These are phyloP conservation scores for Leishmania mexicana DNA, from an alignment of 208 protist species.

Conservation along the genomic window DNA sequence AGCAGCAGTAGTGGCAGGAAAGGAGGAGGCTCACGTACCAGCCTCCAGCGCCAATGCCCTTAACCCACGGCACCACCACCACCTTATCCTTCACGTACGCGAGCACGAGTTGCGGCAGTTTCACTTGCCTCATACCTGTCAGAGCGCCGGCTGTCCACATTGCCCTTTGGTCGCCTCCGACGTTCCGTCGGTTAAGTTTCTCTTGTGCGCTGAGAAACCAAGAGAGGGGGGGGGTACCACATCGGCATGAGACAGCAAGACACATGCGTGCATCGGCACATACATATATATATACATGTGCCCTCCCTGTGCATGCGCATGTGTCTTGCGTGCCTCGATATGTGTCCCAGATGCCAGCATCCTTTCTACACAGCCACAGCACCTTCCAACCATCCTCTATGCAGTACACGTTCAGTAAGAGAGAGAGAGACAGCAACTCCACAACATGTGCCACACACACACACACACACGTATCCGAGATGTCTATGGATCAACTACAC, in stretches of 20 bases:
- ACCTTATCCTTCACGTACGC: background rate
- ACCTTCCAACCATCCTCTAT: background rate
- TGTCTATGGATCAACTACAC: background rate
- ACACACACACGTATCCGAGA: background rate
- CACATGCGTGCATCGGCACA: background rate
- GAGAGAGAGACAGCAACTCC: background rate
- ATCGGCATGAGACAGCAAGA: background rate
- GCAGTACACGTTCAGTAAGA: background rate
- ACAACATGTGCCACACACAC: background rate
- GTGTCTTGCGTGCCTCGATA: background rate
- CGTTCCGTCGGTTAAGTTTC: background rate
- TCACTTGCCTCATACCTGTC: background rate
- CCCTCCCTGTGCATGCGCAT: background rate
- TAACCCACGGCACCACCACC: background rate
- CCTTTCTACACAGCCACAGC: background rate
- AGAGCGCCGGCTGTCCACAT: background rate
- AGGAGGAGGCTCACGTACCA: background rate
- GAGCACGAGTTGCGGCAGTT: background rate
- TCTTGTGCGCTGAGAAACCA: background rate
- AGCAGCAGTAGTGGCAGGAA: background rate
- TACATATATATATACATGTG: background rate
- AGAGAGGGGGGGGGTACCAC: background rate
- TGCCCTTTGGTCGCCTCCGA: background rate
- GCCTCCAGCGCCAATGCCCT: background rate
- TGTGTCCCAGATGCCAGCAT: background rate